A percentile compares a stretch with the other conserved stretches of the same genome.
Evolutionary conservation across 2,329 filamentous ascomycete species (phyloP).

Genomic region (Arachnomyces sp.): DNA sequence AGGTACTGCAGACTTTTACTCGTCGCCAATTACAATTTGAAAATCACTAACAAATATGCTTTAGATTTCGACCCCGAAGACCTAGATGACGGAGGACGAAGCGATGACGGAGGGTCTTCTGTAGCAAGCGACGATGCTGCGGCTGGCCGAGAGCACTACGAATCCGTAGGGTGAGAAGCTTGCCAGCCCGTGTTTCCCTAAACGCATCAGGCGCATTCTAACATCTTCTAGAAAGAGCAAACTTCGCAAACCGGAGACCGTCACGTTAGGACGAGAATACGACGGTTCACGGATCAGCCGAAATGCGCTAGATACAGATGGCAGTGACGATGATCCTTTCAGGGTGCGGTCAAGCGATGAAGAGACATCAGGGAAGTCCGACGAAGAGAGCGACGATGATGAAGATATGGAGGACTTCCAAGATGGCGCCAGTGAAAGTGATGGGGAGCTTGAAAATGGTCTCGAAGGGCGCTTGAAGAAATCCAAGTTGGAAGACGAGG

Average conservation of each 20-base stretch:
- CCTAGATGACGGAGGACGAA: conserved; percentile 49
- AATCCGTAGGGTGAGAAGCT: conserved; percentile 60
- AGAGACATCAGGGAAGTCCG: conserved; percentile 22
- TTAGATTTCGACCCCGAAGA: conserved; percentile 77
- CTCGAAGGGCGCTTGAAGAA: conserved; percentile 15
- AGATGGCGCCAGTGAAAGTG: conserved; percentile 9
- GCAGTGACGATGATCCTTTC: conserved; percentile 44
- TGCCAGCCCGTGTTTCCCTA: no score
- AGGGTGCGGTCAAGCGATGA: conserved; percentile 29
- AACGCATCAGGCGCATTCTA: no score
- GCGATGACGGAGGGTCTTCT: conserved; percentile 46
- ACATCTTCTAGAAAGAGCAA: conserved; percentile 61
- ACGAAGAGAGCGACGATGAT: conserved; percentile 23
- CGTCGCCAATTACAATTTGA: not conserved
- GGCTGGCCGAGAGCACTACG: conserved; percentile 78
- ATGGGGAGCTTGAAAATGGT: conserved; percentile 15
- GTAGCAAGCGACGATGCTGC: conserved; percentile 40
- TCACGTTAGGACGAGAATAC: conserved; percentile 71
- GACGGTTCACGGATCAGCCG: conserved; percentile 68
- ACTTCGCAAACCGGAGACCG: conserved; percentile 63
- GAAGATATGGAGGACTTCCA: conserved; percentile 18
- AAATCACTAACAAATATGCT: not conserved
- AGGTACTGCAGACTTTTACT: conserved; percentile 39
- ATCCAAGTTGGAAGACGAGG: conserved; percentile 16
- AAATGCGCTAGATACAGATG: conserved; percentile 53